phyloP scores from a whole-genome alignment of 768 basidiomycete species.

The Boletus rubescentipes region DNA sequence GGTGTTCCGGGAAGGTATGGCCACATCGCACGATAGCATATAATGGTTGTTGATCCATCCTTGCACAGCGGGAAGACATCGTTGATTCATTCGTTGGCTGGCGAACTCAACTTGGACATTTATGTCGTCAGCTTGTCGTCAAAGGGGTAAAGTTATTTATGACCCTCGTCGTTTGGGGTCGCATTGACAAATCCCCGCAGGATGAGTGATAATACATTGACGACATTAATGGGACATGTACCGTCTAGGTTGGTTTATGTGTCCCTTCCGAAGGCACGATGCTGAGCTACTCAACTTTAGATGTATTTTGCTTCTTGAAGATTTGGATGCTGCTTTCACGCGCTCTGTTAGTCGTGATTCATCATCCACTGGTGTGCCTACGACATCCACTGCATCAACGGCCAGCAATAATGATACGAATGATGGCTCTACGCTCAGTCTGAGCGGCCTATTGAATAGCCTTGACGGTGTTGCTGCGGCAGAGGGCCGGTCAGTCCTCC shows the following conservation, averaged over 20 bases:
- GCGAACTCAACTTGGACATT: conserved; percentile 85
- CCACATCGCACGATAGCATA: neutral
- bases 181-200: conserved; percentile 37
- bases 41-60: conserved; percentile 12
- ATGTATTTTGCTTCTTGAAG: conserved; percentile 91
- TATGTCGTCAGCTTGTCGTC: conserved; percentile 88
- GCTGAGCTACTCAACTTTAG: conserved; percentile 36
- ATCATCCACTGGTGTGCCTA: conserved; percentile 73
- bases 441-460: conserved; percentile 84
- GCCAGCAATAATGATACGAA: conserved; percentile 46
- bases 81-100: conserved; percentile 80
- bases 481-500: conserved; percentile 69
- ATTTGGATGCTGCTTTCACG: conserved; percentile 91
- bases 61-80: conserved; percentile 75
- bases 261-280: conserved; percentile 8
- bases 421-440: conserved; percentile 80
- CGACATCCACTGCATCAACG: conserved; percentile 42
- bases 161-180: neutral
- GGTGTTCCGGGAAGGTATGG: conserved; percentile 81
- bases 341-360: conserved; percentile 82
- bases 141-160: conserved; percentile 60
- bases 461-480: conserved; percentile 85
- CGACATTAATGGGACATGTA: conserved; percentile 86
- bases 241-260: conserved; percentile 61
- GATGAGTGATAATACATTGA: conserved; percentile 88